A percentile compares a stretch with the other conserved stretches of the same genome.
These are phyloP conservation scores for Massarina eburnea DNA, from an alignment of 2,329 filamentous ascomycete species.

Conservation along the genomic window DNA sequence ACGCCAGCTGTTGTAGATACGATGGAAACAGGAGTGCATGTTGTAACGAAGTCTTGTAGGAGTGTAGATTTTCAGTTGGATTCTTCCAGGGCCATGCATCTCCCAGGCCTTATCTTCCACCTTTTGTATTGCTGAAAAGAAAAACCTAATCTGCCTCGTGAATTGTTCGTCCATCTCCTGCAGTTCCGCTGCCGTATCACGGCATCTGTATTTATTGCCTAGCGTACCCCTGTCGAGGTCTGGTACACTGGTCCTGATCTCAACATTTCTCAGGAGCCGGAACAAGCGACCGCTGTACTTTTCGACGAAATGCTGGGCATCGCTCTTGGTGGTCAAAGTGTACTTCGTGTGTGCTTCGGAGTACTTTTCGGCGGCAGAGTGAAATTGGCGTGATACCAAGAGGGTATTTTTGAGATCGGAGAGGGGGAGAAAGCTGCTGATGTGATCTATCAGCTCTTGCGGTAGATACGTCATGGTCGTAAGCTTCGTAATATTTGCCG, in stretches of 20 bases:
- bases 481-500: no score
- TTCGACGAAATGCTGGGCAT: not conserved
- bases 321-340: not conserved
- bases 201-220: conserved; percentile 1
- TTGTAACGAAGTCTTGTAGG: conserved; percentile 3
- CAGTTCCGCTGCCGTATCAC: conserved; percentile 11
- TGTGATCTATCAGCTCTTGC: conserved; percentile 18
- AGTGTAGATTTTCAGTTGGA: conserved; percentile 11
- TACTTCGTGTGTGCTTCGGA: conserved; percentile 12
- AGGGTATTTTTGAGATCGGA: conserved; percentile 18
- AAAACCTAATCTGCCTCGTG: conserved; percentile 10
- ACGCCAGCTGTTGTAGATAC: conserved; percentile 7
- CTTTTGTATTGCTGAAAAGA: conserved; percentile 11
- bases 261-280: not conserved
- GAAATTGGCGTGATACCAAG: conserved; percentile 10
- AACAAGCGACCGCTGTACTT: not conserved
- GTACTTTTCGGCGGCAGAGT: conserved; percentile 13
- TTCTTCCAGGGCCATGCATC: conserved; percentile 1
- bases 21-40: not conserved
- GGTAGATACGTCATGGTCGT: no score
- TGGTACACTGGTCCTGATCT: not conserved
- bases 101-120: conserved; percentile 5
- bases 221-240: not conserved
- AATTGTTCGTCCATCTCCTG: conserved; percentile 11
- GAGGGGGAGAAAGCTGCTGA: conserved; percentile 12